Evolutionary conservation across 257 asterid species (phyloP).

Genomic region (Sherardia arvensis): DNA sequence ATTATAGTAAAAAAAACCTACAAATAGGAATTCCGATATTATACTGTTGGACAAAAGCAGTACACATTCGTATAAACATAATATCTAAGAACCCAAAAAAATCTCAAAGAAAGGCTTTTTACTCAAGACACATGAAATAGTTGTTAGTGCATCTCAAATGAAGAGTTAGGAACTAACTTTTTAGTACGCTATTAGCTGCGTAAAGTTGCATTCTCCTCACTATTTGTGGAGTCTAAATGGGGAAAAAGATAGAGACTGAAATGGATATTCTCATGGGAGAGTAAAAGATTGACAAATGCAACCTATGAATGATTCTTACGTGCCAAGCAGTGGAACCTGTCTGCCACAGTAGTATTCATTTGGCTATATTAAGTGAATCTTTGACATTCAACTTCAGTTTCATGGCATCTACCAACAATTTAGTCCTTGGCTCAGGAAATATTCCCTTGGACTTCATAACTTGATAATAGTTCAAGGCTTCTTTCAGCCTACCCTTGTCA

Average conservation of each 20-base stretch:
- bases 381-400: not conserved
- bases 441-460: constrained; percentile 2
- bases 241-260: not conserved
- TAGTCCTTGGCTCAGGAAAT: constrained; percentile 3
- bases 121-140: too few relatives aligned
- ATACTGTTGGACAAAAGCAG: not conserved
- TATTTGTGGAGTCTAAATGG: not conserved
- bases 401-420: constrained; percentile 4
- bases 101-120: not conserved
- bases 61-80: not conserved
- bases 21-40: too few relatives aligned
- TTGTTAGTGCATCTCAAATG: too few relatives aligned
- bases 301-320: not conserved
- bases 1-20: too few relatives aligned
- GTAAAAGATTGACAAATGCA: not conserved
- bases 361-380: not conserved
- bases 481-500: not conserved
- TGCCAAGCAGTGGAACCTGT: not conserved
- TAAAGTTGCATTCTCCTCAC: not conserved
- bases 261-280: not conserved
- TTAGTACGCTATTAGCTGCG: not conserved
- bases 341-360: not conserved
- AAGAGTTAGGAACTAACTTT: too few relatives aligned
- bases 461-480: not conserved
- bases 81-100: not conserved